Evolutionary conservation across 495 filamentous ascomycete species (phyloP).

Genomic region (Hyaloscypha variabilis): DNA sequence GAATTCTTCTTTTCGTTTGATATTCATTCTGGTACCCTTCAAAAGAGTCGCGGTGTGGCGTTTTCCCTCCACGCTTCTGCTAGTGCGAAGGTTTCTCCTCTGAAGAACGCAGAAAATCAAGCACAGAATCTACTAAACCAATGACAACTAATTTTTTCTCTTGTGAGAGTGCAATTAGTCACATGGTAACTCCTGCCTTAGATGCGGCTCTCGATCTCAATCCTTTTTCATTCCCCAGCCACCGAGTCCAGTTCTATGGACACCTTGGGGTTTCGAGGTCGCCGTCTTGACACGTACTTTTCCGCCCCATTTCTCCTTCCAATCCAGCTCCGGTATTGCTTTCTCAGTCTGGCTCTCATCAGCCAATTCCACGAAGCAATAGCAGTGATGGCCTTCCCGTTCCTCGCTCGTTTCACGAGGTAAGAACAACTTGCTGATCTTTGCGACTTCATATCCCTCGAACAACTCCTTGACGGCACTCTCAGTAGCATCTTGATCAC

Average conservation of each 20-base stretch:
- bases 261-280: neutral
- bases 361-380: slow-evolving; percentile 67
- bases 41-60: neutral
- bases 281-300: slow-evolving; percentile 26
- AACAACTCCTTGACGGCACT: slow-evolving; percentile 59
- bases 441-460: slow-evolving; percentile 49
- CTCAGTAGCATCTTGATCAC: slow-evolving; percentile 58
- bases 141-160: too few relatives aligned
- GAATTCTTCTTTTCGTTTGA: neutral
- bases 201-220: neutral
- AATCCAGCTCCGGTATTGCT: slow-evolving; percentile 39
- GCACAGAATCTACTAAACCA: too few relatives aligned
- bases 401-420: slow-evolving; percentile 56
- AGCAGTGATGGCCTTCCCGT: slow-evolving; percentile 62
- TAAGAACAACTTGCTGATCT: slow-evolving; percentile 63
- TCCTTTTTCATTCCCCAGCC: neutral
- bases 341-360: slow-evolving; percentile 56
- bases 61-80: too few relatives aligned
- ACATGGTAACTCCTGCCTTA: too few relatives aligned
- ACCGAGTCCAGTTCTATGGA: neutral
- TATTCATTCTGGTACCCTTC: neutral
- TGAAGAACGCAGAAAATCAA: too few relatives aligned
- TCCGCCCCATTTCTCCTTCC: slow-evolving; percentile 27
- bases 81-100: too few relatives aligned
- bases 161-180: too few relatives aligned